Conservation (phyloP, 345 rosid genomes). For the Diplotaxis tenuifolia region DNA sequence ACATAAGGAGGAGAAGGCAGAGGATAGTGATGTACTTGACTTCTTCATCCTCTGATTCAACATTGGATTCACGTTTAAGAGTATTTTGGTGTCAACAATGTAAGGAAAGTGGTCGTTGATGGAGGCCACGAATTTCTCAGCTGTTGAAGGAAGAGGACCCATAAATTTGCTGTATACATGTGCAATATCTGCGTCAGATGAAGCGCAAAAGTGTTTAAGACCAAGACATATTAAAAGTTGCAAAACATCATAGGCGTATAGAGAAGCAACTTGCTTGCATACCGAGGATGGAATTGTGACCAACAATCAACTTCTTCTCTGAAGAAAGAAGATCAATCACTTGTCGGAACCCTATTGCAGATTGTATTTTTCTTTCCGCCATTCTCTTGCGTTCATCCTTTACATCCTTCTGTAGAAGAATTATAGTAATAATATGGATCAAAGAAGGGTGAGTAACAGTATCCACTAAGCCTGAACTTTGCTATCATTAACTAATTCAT, state of each 20-base stretch:
- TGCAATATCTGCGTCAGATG: constrained; percentile 68
- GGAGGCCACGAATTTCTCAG: constrained; percentile 65
- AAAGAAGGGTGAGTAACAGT: too few relatives aligned
- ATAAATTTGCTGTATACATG: constrained; percentile 79
- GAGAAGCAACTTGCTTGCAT: constrained; percentile 32
- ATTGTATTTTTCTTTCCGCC: constrained; percentile 56
- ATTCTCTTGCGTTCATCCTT: constrained; percentile 52
- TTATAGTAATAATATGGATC: background rate
- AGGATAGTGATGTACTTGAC: constrained; percentile 71
- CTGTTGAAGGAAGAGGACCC: constrained; percentile 73
- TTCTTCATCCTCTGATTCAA: constrained; percentile 60
- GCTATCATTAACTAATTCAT: background rate
- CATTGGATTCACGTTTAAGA: constrained; percentile 55
- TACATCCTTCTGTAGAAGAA: constrained; percentile 60
- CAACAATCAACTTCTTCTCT: constrained; percentile 77
- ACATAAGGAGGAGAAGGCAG: constrained; percentile 67
- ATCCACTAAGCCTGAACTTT: too few relatives aligned
- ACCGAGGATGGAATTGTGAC: constrained; percentile 96
- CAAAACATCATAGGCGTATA: constrained; percentile 10
- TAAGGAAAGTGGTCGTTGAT: constrained; percentile 60
- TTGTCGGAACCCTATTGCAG: constrained; percentile 81
- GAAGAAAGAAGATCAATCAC: constrained; percentile 88
- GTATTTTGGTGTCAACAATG: constrained; percentile 85
- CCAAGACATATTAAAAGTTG: too few relatives aligned
- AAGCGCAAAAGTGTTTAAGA: constrained; percentile 9